Evolutionary conservation across 768 basidiomycete genomes (phyloP), one percentile per base, ranked within the genome.

Genomic region (Trametes villosa): DNA sequence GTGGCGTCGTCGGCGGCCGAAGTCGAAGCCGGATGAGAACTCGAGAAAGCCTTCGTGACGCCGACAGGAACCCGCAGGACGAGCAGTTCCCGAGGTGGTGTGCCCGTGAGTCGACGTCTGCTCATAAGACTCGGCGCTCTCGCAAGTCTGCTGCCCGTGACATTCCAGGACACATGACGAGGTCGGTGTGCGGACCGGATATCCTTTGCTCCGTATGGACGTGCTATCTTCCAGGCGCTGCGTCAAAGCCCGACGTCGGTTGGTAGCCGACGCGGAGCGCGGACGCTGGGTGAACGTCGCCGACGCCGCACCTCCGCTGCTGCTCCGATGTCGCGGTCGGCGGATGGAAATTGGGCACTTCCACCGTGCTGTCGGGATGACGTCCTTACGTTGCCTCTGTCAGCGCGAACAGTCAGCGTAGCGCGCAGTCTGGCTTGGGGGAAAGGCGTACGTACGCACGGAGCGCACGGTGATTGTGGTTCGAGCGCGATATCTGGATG

Each of bases 251-350:
- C 27, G 1, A 48, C 29, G 42, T 44, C 42, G 20, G 44, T 45
- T 13, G 22, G 44, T 45, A 26, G 44, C 44, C 44, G 44, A 45
- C 24, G 26, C 22, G 22, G 44, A 26, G 44, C 44, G 44, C 22
- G 36, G 36, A 38, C 36, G 13, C 36, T 38, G 36, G 36, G 53
- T 22, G 31, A 42, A 56, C 26, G 56, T 29, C 47, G 56, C 20
- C n/a, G 24, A 38, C 56, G 29, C 33, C 53, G 60, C 60, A 61
- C 33, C 42, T 50, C 53, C 53, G 53, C 26, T 55, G 29, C 17
- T 29, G 46, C 18, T 36, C 48, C 53, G 47, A 55, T 55, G 53
- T 47, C 47, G 30, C 26, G 22, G 29, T 33, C 18, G 22, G 18
- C 31, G 31, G 31, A 36, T 9, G 22, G 15, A 9, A 36, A 36